Percentiles rank a stretch among this genome's conserved stretches.
Conservation (phyloP, 768 basidiomycete genomes). For the Fibroporia radiculosa region DNA sequence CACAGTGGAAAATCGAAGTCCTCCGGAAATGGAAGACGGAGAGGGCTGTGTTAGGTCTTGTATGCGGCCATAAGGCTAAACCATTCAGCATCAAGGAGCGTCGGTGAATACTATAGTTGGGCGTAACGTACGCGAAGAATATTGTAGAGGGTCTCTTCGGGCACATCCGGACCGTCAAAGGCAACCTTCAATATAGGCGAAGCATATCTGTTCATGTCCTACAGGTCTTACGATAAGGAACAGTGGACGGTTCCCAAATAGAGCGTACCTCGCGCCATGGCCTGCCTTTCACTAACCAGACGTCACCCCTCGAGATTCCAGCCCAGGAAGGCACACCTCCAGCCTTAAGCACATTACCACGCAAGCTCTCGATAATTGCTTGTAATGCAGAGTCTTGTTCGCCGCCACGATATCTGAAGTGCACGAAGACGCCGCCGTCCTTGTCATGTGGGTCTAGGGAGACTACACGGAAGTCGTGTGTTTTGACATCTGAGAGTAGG, state of each 20-base stretch:
- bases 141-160: slow-evolving; percentile 72
- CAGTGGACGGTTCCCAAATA: background rate
- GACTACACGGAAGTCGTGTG: slow-evolving; percentile 53
- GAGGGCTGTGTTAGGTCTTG: slow-evolving; percentile 52
- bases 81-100: background rate
- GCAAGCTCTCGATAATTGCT: slow-evolving; percentile 43
- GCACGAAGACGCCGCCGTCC: slow-evolving; percentile 83
- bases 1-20: slow-evolving; percentile 40
- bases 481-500: slow-evolving; percentile 43
- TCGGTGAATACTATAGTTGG: background rate
- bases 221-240: background rate
- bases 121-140: slow-evolving; percentile 59
- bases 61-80: slow-evolving; percentile 78
- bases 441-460: slow-evolving; percentile 61
- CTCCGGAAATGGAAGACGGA: slow-evolving; percentile 51
- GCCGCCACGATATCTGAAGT: slow-evolving; percentile 47
- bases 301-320: slow-evolving; percentile 39
- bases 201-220: slow-evolving; percentile 86
- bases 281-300: slow-evolving; percentile 69
- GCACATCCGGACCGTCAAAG: slow-evolving; percentile 85
- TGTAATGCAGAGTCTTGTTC: slow-evolving; percentile 30
- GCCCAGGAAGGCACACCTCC: slow-evolving; percentile 62
- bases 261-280: slow-evolving; percentile 75
- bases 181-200: slow-evolving; percentile 64
- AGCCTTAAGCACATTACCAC: slow-evolving; percentile 33